Evolutionary conservation across 164 flowering plant genomes (phyloP).

Genomic region (Warburgia ugandensis): DNA sequence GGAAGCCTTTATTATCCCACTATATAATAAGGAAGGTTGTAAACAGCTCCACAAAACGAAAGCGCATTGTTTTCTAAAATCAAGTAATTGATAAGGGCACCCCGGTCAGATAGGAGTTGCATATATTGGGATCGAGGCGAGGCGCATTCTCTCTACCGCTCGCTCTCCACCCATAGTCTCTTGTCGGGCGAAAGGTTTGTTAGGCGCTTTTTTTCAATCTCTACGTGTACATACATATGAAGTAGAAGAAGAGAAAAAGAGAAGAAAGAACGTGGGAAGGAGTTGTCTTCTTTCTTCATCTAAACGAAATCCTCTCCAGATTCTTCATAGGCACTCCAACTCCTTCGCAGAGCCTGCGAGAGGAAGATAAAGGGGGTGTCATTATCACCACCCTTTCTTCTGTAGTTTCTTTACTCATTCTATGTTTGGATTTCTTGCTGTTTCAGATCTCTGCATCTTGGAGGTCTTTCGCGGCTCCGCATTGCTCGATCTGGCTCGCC

Average conservation of each 20-base stretch:
- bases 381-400: neutral
- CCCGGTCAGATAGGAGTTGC: no score
- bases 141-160: no score
- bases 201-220: no score
- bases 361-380: neutral
- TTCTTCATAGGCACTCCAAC: conserved; percentile 6
- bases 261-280: neutral
- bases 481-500: neutral
- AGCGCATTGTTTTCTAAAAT: no score
- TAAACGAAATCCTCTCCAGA: neutral
- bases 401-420: neutral
- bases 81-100: no score
- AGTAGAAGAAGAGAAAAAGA: neutral
- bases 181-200: no score
- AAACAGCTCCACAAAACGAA: no score
- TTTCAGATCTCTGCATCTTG: conserved; percentile 1
- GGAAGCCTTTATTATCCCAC: no score
- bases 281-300: conserved; percentile 1
- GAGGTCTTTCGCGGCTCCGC: neutral
- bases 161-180: no score
- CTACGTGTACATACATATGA: no score
- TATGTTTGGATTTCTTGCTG: neutral
- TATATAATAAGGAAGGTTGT: no score
- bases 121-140: no score
- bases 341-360: conserved; percentile 4